phyloP scores from a whole-genome alignment of 1,284 basidiomycete species.

The Puccinia triticina region DNA sequence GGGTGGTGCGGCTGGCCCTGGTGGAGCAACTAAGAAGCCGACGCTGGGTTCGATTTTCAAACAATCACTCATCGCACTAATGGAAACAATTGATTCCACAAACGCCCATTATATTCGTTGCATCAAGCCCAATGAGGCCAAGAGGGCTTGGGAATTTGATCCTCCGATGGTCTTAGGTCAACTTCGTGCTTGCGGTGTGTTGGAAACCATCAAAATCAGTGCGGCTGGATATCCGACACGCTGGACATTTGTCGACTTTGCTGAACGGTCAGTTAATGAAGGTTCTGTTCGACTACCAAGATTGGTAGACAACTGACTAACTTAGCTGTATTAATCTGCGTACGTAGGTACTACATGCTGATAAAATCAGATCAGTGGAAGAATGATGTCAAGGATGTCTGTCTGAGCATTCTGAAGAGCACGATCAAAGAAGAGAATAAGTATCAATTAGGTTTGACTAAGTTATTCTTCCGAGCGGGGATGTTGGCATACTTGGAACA shows the following conservation, averaged over 20 bases:
- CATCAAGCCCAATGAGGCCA: constrained; percentile 98
- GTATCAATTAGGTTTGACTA: constrained; percentile 93
- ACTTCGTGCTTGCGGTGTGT: constrained; percentile 94
- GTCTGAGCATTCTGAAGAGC: constrained; percentile 78
- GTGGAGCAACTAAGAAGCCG: constrained; percentile 76
- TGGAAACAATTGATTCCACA: constrained; percentile 96
- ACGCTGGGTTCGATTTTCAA: constrained; percentile 99
- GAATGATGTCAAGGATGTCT: constrained; percentile 78
- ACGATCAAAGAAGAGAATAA: constrained; percentile 92
- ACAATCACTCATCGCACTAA: constrained; percentile 85
- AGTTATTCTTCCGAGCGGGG: constrained; percentile 99
- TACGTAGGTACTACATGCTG: constrained; percentile 88
- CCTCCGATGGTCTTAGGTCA: constrained; percentile 95
- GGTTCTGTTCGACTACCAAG: background rate
- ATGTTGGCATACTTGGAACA: constrained; percentile 98
- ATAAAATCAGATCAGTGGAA: constrained; percentile 84
- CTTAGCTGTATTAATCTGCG: background rate
- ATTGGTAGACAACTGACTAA: background rate
- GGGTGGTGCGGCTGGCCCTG: constrained; percentile 49
- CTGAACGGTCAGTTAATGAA: constrained; percentile 74
- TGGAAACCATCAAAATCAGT: constrained; percentile 98
- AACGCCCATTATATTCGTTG: constrained; percentile 99
- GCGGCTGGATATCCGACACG: constrained; percentile 98
- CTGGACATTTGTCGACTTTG: constrained; percentile 98
- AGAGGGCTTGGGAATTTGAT: constrained; percentile 94